phyloP scores from a whole-genome alignment of 345 rosid genomes.

The Heritiera fomes region DNA sequence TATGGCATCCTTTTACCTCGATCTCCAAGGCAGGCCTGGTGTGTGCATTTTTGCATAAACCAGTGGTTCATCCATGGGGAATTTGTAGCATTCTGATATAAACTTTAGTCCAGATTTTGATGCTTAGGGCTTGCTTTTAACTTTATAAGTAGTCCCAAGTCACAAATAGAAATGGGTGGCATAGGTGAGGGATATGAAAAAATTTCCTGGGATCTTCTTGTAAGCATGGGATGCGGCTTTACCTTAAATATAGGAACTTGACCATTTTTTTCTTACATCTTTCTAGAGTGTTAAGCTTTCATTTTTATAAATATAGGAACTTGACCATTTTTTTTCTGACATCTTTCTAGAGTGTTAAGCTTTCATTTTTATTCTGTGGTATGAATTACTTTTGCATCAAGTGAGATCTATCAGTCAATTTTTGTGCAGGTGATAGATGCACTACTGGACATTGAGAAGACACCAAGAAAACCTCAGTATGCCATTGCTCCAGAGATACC shows the following conservation, averaged over 20 bases:
- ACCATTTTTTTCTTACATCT: neutral
- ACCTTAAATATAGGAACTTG: neutral
- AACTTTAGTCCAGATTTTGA: neutral
- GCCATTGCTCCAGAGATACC: constrained; percentile 82
- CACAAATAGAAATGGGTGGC: neutral
- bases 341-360: neutral
- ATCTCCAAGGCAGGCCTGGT: neutral
- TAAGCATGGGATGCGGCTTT: neutral
- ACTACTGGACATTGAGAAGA: constrained; percentile 60
- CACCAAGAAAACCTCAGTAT: constrained; percentile 79
- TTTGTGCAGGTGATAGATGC: constrained; percentile 63
- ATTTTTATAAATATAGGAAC: neutral
- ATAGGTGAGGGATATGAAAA: neutral
- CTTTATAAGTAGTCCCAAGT: neutral
- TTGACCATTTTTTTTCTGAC: neutral
- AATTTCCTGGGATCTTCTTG: neutral
- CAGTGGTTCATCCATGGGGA: neutral
- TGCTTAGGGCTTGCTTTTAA: neutral
- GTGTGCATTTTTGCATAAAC: neutral
- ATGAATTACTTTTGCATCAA: constrained; percentile 14
- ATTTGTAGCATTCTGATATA: neutral
- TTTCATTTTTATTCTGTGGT: neutral
- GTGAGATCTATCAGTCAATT: constrained; percentile 2
- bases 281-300: neutral
- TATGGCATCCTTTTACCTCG: neutral